A percentile compares a stretch with the other conserved stretches of the same genome.
Evolutionary conservation across 805 yeast species (phyloP).

Genomic region (Starmerella etchellsii): DNA sequence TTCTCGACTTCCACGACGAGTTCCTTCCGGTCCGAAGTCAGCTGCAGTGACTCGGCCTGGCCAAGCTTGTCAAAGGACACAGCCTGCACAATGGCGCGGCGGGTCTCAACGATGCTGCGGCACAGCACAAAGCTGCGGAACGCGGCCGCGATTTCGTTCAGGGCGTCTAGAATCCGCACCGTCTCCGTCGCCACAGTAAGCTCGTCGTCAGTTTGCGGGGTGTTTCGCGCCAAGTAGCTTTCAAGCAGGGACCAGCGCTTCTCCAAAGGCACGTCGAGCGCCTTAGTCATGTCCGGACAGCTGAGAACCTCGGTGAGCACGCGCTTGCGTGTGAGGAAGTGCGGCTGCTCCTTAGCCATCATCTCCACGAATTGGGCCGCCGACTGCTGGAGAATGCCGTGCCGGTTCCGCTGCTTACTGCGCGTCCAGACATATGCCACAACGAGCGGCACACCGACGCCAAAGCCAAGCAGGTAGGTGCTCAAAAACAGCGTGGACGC

Average conservation of each 20-base stretch:
- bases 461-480: conserved; percentile 58
- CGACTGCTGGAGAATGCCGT: conserved; percentile 72
- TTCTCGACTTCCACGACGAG: conserved; percentile 5
- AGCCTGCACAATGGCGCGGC: conserved; percentile 66
- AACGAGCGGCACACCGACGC: conserved; percentile 60
- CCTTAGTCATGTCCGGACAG: conserved; percentile 47
- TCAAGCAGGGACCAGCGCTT: conserved; percentile 41
- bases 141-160: conserved; percentile 67
- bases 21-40: conserved; percentile 29
- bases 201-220: conserved; percentile 33
- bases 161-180: conserved; percentile 54
- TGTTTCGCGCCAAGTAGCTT: conserved; percentile 45
- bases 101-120: conserved; percentile 46
- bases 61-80: conserved; percentile 37
- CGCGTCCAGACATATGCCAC: conserved; percentile 88
- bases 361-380: conserved; percentile 64
- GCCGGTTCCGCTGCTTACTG: conserved; percentile 65
- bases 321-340: conserved; percentile 41
- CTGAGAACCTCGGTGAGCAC: conserved; percentile 45
- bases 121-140: conserved; percentile 65
- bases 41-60: conserved; percentile 60
- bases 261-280: conserved; percentile 29
- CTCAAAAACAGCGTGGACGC: conserved; percentile 54
- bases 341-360: conserved; percentile 47
- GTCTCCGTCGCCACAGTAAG: conserved; percentile 48